Evolutionary conservation across 208 protist species (phyloP), one percentile per base, ranked within the genome.

Genomic region (Trypanosoma melophagium): DNA sequence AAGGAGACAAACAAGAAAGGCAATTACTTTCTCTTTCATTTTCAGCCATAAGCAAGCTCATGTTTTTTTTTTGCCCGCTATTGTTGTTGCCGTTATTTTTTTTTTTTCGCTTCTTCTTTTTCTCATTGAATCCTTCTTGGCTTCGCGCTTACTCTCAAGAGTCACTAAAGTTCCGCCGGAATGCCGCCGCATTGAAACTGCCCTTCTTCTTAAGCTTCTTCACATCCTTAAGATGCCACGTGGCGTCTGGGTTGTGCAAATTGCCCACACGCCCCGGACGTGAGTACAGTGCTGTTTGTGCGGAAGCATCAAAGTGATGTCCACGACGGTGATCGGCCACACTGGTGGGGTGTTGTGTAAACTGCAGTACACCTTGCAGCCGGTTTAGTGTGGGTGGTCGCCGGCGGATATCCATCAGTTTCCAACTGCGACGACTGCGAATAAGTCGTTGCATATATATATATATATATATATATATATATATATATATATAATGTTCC

Each of bases 211-310:
- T 17, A n/a, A n/a, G n/a, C 2, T 21, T 42, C 49, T 60, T 47
- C 38, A 10, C 66, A 35, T 42, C 55, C 21, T 69, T 42, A 45
- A 80, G 74, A 38, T 88, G 82, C 62, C 80, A 84, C 0, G 53
- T 80, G 21, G 82, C 81, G n/a, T 68, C 52, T 0, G 70, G 54
- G 38, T 82, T 62, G 28, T 71, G 68, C 35, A 88, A 28, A 31
- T 72, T 81, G 14, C 77, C 71, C 8, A 45, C 52, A 19, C 82
- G 72, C 16, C 79, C 80, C 2, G 85, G 85, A n/a, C 85, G 76
- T 7, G 85, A 91, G 56, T 87, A 75, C n/a, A 91, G 55, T 19
- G 69, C 80, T 5, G 63, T 59, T 38, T 85, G 75, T n/a, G 63
- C 71, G 21, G 76, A 69, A 16, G 78, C 59, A 22, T 69, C 50